A percentile compares a stretch with the other conserved stretches of the same genome.
Conservation (phyloP, 768 basidiomycete genomes). For the Dendrothele bispora region DNA sequence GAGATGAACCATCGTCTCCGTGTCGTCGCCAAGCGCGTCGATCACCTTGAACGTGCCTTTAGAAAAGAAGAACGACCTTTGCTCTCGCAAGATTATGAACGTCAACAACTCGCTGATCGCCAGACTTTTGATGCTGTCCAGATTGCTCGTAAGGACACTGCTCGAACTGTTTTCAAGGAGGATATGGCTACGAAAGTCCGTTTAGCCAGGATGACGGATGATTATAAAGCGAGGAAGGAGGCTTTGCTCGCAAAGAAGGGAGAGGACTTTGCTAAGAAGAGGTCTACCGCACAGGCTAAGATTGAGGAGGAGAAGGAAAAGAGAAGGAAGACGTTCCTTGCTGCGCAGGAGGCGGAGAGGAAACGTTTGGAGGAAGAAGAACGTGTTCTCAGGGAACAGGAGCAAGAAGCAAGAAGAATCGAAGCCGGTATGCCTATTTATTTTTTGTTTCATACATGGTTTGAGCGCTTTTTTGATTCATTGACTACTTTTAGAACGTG, state of each 20-base stretch:
- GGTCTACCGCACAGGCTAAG: slow-evolving; percentile 60
- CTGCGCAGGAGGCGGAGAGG: slow-evolving; percentile 60
- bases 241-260: slow-evolving; percentile 51
- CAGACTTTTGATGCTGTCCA: slow-evolving; percentile 65
- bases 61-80: slow-evolving; percentile 91
- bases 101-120: slow-evolving; percentile 79
- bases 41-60: slow-evolving; percentile 93
- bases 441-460: neutral
- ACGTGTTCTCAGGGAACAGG: slow-evolving; percentile 40
- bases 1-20: slow-evolving; percentile 81
- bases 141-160: slow-evolving; percentile 52
- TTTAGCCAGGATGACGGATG: slow-evolving; percentile 68
- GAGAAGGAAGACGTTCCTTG: slow-evolving; percentile 55
- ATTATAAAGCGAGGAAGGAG: slow-evolving; percentile 57
- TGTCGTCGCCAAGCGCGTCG: slow-evolving; percentile 84
- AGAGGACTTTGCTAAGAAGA: slow-evolving; percentile 63
- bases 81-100: slow-evolving; percentile 80
- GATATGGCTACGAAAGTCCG: slow-evolving; percentile 76
- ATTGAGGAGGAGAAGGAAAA: slow-evolving; percentile 85
- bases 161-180: slow-evolving; percentile 58
- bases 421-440: slow-evolving; percentile 50
- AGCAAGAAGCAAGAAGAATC: slow-evolving; percentile 47
- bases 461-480: neutral
- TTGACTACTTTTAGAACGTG: slow-evolving; percentile 36
- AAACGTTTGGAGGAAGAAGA: slow-evolving; percentile 41